Evolutionary conservation across 208 protist species (phyloP).

Genomic region (Crithidia thermophila): DNA sequence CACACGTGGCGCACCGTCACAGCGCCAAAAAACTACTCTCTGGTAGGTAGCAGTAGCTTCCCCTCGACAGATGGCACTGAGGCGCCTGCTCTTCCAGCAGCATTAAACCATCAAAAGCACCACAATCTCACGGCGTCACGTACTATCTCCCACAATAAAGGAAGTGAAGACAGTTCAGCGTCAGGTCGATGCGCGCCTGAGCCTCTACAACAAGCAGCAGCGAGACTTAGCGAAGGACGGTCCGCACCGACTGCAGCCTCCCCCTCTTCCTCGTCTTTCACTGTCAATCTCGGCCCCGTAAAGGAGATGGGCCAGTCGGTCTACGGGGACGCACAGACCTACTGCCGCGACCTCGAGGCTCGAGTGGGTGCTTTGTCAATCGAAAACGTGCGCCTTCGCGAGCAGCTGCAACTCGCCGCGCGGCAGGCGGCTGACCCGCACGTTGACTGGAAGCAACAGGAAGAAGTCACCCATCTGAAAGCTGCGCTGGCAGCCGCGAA

Average conservation of each 20-base stretch:
- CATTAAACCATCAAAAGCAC: too few species aligned
- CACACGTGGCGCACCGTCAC: background rate
- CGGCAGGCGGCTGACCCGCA: slow-evolving; percentile 29
- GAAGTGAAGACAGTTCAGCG: too few species aligned
- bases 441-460: slow-evolving; percentile 39
- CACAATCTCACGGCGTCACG: too few species aligned
- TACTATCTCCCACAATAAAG: too few species aligned
- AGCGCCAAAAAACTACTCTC: too few species aligned
- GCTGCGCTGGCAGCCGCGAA: slow-evolving; percentile 32
- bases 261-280: background rate
- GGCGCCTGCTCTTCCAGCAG: too few species aligned
- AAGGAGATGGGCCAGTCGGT: background rate
- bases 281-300: background rate
- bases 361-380: slow-evolving; percentile 36
- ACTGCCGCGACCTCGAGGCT: slow-evolving; percentile 27
- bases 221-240: too few species aligned
- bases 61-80: too few species aligned
- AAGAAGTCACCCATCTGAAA: slow-evolving; percentile 63
- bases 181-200: too few species aligned
- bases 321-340: background rate
- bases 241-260: background rate
- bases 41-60: too few species aligned
- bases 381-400: slow-evolving; percentile 54
- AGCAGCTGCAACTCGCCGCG: slow-evolving; percentile 43
- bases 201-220: too few species aligned